These are phyloP conservation scores for Nigrospora oryzae DNA, from an alignment of 2,329 filamentous ascomycete species.

Conservation along the genomic window DNA sequence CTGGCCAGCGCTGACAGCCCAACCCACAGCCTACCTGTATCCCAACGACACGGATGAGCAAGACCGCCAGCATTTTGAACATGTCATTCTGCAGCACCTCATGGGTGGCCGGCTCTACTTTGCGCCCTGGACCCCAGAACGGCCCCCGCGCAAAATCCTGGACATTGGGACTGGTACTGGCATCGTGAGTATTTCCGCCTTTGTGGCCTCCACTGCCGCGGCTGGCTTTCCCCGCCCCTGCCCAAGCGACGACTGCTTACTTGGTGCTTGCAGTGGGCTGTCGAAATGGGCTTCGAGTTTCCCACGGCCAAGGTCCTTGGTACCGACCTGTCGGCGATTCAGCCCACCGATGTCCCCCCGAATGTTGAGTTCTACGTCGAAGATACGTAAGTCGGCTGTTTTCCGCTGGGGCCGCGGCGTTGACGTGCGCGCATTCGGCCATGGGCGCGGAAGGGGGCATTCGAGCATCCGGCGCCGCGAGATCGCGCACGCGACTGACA, in stretches of 20 bases:
- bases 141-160: slow-evolving; percentile 23
- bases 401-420: slow-evolving; percentile 14
- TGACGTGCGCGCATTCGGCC: too few species aligned
- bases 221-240: too few species aligned
- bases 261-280: slow-evolving; percentile 38
- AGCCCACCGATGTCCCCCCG: slow-evolving; percentile 56
- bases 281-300: slow-evolving; percentile 57
- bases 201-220: too few species aligned
- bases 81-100: slow-evolving; percentile 19
- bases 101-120: slow-evolving; percentile 31
- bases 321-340: slow-evolving; percentile 60
- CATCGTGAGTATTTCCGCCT: slow-evolving; percentile 16
- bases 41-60: slow-evolving; percentile 34
- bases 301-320: slow-evolving; percentile 51
- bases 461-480: too few species aligned
- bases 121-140: slow-evolving; percentile 27
- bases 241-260: too few species aligned
- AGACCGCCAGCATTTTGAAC: slow-evolving; percentile 31
- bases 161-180: slow-evolving; percentile 38
- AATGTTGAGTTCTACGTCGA: slow-evolving; percentile 72
- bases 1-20: too few species aligned
- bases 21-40: slow-evolving; percentile 31
- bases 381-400: slow-evolving; percentile 37
- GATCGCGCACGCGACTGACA: too few species aligned
- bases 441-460: too few species aligned